These are phyloP conservation scores for Pezicula neosporulosa DNA, from an alignment of 2,329 filamentous ascomycete species.

Conservation along the genomic window DNA sequence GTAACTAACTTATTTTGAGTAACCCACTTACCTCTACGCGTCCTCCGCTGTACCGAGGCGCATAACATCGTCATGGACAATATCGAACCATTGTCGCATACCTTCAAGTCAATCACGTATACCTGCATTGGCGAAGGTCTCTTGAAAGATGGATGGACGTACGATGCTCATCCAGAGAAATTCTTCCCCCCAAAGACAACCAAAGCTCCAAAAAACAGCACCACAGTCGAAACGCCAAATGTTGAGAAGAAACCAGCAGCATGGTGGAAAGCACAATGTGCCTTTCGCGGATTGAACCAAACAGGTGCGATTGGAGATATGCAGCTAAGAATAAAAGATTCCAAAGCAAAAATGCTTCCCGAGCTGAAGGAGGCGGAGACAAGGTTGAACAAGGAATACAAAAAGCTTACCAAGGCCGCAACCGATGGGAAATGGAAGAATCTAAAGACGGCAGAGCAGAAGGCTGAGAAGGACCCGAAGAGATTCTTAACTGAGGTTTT, in stretches of 20 bases:
- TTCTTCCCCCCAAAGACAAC: conserved; percentile 10
- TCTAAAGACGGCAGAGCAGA: conserved; percentile 9
- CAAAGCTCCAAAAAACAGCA: conserved; percentile 5
- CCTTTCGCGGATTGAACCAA: conserved; percentile 13
- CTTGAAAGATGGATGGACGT: conserved; percentile 12
- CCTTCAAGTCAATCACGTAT: conserved; percentile 13
- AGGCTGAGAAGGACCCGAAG: conserved; percentile 9
- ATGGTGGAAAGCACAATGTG: conserved; percentile 18
- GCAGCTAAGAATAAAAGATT: conserved; percentile 11
- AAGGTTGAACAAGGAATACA: conserved; percentile 13
- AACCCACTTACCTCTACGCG: too few relatives aligned
- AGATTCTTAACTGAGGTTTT: conserved; percentile 10
- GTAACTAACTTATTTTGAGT: not conserved
- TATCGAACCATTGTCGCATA: conserved; percentile 11
- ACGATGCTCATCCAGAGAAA: conserved; percentile 13
- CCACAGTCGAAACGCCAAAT: conserved; percentile 2
- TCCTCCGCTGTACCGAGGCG: not conserved
- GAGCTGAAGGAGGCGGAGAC: conserved; percentile 11
- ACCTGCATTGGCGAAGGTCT: conserved; percentile 14
- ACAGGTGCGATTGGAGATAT: conserved; percentile 10
- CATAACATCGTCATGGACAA: conserved; percentile 6
- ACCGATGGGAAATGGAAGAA: conserved; percentile 6
- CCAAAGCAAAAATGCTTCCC: conserved; percentile 13
- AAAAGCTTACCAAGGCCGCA: conserved; percentile 7
- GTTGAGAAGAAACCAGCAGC: conserved; percentile 10